Evolutionary conservation across 2,329 filamentous ascomycete species (phyloP).

Genomic region (Fusarium sp.): DNA sequence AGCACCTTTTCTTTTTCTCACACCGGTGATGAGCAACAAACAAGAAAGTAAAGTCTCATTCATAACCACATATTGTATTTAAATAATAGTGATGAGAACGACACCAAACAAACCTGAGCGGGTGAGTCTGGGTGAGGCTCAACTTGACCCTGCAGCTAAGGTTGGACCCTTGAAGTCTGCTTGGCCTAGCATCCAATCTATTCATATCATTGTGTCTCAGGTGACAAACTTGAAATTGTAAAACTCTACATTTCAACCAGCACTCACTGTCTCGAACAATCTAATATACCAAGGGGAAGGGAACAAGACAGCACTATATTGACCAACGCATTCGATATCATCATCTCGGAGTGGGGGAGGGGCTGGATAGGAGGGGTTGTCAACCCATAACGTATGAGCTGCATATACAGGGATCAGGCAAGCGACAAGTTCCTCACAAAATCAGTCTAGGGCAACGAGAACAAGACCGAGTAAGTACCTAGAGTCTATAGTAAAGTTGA

Average conservation of each 20-base stretch:
- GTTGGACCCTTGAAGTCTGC: not conserved
- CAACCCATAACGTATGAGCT: not conserved
- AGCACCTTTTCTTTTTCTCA: conserved; percentile 31
- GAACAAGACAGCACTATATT: conserved; percentile 14
- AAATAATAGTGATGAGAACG: not conserved
- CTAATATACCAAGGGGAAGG: not conserved
- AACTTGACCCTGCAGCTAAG: conserved; percentile 6
- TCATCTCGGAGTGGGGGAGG: conserved; percentile 22
- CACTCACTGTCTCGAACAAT: not conserved
- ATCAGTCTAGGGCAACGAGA: not conserved
- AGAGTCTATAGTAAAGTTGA: not conserved
- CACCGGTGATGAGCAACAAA: conserved; percentile 15
- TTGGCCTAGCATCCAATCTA: not conserved
- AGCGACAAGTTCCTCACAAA: not conserved
- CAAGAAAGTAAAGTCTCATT: not conserved
- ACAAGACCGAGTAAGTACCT: not conserved
- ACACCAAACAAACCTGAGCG: too few relatives aligned
- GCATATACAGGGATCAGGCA: conserved; percentile 16
- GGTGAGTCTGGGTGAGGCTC: conserved; percentile 6
- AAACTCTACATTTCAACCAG: not conserved
- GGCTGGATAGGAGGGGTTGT: not conserved
- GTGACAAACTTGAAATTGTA: not conserved
- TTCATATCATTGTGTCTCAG: not conserved
- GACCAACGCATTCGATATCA: not conserved
- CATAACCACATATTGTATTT: not conserved